Evolutionary conservation across 2,329 filamentous ascomycete genomes (phyloP), one percentile per base, ranked within the genome.

Genomic region (Decorospora gaudefroyi): DNA sequence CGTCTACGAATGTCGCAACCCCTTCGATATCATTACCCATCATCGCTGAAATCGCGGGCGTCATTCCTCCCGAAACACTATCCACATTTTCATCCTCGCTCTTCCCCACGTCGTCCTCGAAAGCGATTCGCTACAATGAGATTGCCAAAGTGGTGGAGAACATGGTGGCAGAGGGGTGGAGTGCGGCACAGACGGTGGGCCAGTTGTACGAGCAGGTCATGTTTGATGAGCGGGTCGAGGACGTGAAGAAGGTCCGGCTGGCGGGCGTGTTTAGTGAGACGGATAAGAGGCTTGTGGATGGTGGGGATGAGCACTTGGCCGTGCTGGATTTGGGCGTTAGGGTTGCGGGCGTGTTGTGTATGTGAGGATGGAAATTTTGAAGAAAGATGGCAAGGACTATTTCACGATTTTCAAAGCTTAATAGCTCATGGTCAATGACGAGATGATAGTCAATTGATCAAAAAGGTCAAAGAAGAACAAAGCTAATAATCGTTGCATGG

Each of bases 131-230:
- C 79, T 99, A 95, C 64, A 79, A 84, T 47, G 78, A 81, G 9
- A 82, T 99, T 11, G 84, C 90, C 0, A 84, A 83, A 54, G 85
- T 89, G 4, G 87, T 97, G 4, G 88, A 91, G 60, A 87, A 96
- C 54, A 84, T 99, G 77, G 85, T 97, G 32, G 92, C 92, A 0
- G 93, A 97, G 73, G 93, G 93, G 6, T 99, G 93, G 92, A 96
- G 91, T 68, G 93, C 92, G 16, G 84, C 85, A 5, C 93, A 97
- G 72, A 82, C 96, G 17, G 79, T 97, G 25, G 76, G 81, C 12
- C 90, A 96, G 78, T 76, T 96, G 28, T 97, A 96, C 64, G 87
- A 93, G 70, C 77, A 81, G 17, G 75, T 97, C 25, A 81, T 96
- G 18, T 88, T 83, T 65, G 90, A 96, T 63, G 93, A 97, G 69